phyloP scores from a whole-genome alignment of 2,329 filamentous ascomycete species.

The Exserohilum rostratum region DNA sequence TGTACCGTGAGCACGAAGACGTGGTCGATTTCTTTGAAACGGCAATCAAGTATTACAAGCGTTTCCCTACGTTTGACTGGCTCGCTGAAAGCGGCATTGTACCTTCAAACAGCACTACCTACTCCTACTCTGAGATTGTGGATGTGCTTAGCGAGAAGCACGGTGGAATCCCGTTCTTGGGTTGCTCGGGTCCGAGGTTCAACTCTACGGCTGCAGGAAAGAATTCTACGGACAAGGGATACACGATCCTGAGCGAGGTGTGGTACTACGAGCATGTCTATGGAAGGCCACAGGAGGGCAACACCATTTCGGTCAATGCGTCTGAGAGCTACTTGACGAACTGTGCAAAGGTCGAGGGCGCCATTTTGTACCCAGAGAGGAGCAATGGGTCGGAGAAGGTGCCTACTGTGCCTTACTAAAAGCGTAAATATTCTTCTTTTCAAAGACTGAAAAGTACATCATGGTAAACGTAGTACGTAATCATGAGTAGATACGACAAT shows the following conservation, averaged over 20 bases:
- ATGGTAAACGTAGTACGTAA: too few species aligned
- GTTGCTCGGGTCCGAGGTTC: conserved; percentile 65
- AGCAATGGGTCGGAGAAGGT: conserved; percentile 48
- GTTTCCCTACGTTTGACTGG: conserved; percentile 66
- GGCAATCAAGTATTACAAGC: conserved; percentile 62
- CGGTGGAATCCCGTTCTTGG: conserved; percentile 65
- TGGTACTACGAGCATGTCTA: conserved; percentile 70
- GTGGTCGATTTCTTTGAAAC: conserved; percentile 70
- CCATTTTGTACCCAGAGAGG: conserved; percentile 63
- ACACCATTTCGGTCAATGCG: conserved; percentile 56
- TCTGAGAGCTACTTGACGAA: conserved; percentile 56
- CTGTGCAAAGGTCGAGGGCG: conserved; percentile 61
- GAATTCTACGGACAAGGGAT: conserved; percentile 61
- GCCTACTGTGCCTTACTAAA: conserved; percentile 33
- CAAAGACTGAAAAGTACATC: too few species aligned
- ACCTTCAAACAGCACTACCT: conserved; percentile 65
- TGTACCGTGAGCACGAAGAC: conserved; percentile 62
- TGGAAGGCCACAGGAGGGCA: conserved; percentile 61
- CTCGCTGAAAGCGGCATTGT: conserved; percentile 60
- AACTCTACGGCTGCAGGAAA: conserved; percentile 65
- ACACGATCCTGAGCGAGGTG: conserved; percentile 64
- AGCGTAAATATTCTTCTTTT: too few species aligned
- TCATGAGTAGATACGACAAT: too few species aligned
- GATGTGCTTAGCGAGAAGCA: conserved; percentile 57
- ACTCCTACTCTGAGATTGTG: conserved; percentile 61